Evolutionary conservation across 768 basidiomycete species (phyloP), one percentile per base, ranked within the genome.

Genomic region (Rhizopogon rudus): DNA sequence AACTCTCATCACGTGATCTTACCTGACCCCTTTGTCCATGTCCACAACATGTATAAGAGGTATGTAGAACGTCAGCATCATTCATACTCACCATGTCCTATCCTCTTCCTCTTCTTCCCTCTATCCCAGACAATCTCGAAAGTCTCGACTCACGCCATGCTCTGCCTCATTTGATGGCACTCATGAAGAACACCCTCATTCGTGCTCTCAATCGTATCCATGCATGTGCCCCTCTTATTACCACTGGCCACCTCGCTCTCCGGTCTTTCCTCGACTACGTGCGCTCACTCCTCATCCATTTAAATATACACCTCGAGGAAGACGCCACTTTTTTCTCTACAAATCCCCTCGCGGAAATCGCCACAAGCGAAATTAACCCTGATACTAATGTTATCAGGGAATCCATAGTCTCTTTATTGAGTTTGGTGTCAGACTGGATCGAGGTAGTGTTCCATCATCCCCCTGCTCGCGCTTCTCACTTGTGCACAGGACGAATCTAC

Each of bases 1-100:
- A 44, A 54, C 59, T 69, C 69, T 43, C 69, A 61, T 66, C 68
- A 69, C 68, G 64, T 69, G 68, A 48, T 33, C 45, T 37, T 9
- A 35, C 31, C 8, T 31, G 31, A 9, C 7, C 10, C 31, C 31
- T 33, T 33, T 33, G 31, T 33, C 12, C 0, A 35, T 35, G 44
- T 53, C 17, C 52, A 53, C 31, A 14, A 51, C 9, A 37, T 17
- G 13, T 28, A 53, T 51, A 53, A 53, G 10, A 51, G 8, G 17
- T 16, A 49, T 35, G n/a, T 25, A 25, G 37, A 3, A 49, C 28
- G 8, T 49, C 28, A 51, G 20, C 50, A 52, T 12, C 28, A 29
- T 37, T 31, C 13, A 31, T 16, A 20, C 25, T 20, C 37, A 35
- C 6, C 20, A 37, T 53, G 52, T 14, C 51, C 8, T 55, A 52